Conservation (phyloP, 2,329 filamentous ascomycete species). For the Myriangium duriaei region DNA sequence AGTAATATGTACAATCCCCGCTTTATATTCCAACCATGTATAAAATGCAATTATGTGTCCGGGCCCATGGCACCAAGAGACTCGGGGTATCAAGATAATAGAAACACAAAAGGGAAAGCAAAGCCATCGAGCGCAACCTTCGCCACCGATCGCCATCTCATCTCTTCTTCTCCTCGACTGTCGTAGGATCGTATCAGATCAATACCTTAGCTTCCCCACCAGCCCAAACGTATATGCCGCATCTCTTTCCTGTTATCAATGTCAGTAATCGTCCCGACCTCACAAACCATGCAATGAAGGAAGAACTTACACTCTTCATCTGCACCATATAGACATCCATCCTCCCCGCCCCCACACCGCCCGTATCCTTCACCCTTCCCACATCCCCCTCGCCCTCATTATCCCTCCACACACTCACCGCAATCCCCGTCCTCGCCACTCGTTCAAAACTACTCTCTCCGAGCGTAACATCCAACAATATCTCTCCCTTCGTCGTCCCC, state of each 20-base stretch:
- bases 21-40: no score
- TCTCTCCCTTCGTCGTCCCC: constrained; percentile 53
- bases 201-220: constrained; percentile 39
- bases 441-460: constrained; percentile 75
- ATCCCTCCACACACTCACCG: constrained; percentile 73
- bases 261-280: background rate
- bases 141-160: no score
- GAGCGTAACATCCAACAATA: constrained; percentile 71
- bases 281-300: background rate
- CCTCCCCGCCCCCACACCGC: constrained; percentile 43
- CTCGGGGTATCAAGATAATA: no score
- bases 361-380: constrained; percentile 46
- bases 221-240: constrained; percentile 37
- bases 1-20: no score
- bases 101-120: no score
- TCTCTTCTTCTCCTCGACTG: no score
- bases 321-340: constrained; percentile 52
- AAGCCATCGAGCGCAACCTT: no score
- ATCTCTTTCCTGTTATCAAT: constrained; percentile 30
- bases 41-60: no score
- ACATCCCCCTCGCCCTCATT: constrained; percentile 40
- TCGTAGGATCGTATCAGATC: no score
- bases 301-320: constrained; percentile 26
- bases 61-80: no score
- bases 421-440: constrained; percentile 73